Conservation (phyloP, 1,139 yeast species). For the Pneumocystis jirovecii region DNA sequence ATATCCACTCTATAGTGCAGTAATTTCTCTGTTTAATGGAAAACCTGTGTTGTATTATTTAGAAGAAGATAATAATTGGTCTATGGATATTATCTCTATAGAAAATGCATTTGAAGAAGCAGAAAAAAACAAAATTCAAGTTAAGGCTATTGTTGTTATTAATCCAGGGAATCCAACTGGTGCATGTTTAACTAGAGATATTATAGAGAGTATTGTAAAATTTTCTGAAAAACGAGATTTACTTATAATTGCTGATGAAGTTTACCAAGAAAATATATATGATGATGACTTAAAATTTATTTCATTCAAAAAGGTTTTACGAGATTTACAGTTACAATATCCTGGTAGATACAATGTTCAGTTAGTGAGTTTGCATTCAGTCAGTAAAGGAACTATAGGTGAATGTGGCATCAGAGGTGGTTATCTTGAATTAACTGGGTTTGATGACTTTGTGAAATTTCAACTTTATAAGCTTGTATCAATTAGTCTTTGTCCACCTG, state of each 20-base stretch:
- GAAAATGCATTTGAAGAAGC: conserved; percentile 46
- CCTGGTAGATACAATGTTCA: conserved; percentile 50
- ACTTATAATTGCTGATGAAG: conserved; percentile 82
- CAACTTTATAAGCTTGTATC: conserved; percentile 73
- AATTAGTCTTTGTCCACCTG: conserved; percentile 83
- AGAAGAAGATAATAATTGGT: conserved; percentile 46
- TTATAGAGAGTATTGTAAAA: conserved; percentile 42
- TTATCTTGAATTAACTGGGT: conserved; percentile 84
- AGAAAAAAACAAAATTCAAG: conserved; percentile 39
- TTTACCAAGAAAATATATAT: conserved; percentile 63
- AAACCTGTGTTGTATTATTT: conserved; percentile 77
- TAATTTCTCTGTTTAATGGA: conserved; percentile 68
- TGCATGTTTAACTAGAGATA: conserved; percentile 51
- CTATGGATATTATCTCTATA: conserved; percentile 74
- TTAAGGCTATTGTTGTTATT: conserved; percentile 76
- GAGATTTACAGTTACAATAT: conserved; percentile 42
- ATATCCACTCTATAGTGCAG: conserved; percentile 89
- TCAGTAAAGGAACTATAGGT: conserved; percentile 92
- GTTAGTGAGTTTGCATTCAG: conserved; percentile 76
- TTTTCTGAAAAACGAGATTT: conserved; percentile 53
- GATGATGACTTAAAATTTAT: conserved; percentile 40
- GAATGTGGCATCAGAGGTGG: conserved; percentile 99
- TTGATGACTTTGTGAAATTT: conserved; percentile 51
- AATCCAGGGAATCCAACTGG: conserved; percentile 99
- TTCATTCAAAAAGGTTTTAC: conserved; percentile 28